A percentile compares a stretch with the other conserved stretches of the same genome.
Conservation (phyloP, 2,329 filamentous ascomycete genomes). For the Dactylonectria estremocensis region DNA sequence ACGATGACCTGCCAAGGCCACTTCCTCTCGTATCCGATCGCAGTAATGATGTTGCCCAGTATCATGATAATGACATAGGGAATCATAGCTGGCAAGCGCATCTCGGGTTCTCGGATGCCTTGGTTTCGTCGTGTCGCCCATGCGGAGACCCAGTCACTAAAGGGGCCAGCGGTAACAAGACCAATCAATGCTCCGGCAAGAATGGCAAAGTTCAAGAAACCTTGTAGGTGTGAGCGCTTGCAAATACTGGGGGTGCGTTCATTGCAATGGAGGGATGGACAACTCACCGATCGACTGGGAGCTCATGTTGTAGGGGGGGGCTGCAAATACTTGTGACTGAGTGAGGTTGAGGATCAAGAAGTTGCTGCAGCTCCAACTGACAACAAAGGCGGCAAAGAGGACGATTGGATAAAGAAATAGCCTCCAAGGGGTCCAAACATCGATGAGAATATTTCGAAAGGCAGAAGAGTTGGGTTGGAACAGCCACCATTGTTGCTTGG, state of each 20-base stretch:
- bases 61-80: conserved; percentile 63
- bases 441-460: conserved; percentile 1
- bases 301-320: conserved; percentile 34
- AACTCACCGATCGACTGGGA: conserved; percentile 22
- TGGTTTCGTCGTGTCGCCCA: conserved; percentile 58
- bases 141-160: conserved; percentile 61
- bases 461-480: conserved; percentile 4
- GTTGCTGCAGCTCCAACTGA: conserved; percentile 28
- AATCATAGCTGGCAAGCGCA: conserved; percentile 61
- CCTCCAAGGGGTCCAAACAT: conserved; percentile 19
- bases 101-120: conserved; percentile 64
- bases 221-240: conserved; percentile 33
- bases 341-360: conserved; percentile 29
- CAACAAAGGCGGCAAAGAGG: conserved; percentile 25
- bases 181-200: conserved; percentile 59
- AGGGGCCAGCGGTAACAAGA: conserved; percentile 58
- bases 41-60: conserved; percentile 61
- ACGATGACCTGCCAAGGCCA: conserved; percentile 66
- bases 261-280: background rate
- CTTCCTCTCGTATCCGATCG: conserved; percentile 61
- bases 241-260: background rate
- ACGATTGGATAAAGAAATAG: conserved; percentile 29
- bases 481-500: conserved; percentile 3
- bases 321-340: conserved; percentile 24
- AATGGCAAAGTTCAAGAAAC: conserved; percentile 65